Evolutionary conservation across 2,329 filamentous ascomycete species (phyloP).

Genomic region (Stenocarpella maydis): DNA sequence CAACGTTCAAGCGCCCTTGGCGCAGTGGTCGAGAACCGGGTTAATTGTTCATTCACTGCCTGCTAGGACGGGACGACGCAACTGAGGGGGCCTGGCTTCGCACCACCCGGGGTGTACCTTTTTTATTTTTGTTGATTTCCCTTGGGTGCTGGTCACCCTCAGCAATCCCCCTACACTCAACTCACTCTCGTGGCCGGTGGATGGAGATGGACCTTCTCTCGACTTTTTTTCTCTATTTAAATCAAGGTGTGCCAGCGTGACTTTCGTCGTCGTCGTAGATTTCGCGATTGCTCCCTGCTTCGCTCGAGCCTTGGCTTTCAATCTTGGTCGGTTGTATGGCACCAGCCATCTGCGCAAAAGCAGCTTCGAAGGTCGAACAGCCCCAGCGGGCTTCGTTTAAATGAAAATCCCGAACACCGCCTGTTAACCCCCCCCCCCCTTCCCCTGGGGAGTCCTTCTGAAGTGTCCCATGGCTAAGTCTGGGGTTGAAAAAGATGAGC

Average conservation of each 20-base stretch:
- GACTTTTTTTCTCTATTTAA: background rate
- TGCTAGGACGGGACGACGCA: constrained; percentile 15
- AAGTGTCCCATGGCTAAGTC: background rate
- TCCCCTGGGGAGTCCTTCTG: background rate
- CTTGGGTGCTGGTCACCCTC: background rate
- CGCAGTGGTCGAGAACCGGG: constrained; percentile 14
- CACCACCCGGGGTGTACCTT: constrained; percentile 9
- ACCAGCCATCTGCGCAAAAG: no score
- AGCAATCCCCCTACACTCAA: no score
- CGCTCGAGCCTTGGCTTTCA: background rate
- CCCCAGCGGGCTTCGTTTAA: no score
- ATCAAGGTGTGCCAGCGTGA: background rate
- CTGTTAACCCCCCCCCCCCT: background rate
- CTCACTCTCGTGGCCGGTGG: no score
- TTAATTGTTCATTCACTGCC: constrained; percentile 12
- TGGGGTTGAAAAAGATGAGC: background rate
- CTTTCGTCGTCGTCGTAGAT: background rate
- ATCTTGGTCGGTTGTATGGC: background rate
- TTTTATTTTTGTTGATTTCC: background rate
- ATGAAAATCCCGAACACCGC: no score
- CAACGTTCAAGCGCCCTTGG: constrained; percentile 17
- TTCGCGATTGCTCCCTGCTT: background rate
- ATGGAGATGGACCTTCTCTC: background rate
- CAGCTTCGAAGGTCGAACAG: background rate
- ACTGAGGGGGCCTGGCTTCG: constrained; percentile 6